A percentile compares a stretch with the other conserved stretches of the same genome.
Conservation (phyloP, 306 rosid genomes). For the Trifolium subterraneum region DNA sequence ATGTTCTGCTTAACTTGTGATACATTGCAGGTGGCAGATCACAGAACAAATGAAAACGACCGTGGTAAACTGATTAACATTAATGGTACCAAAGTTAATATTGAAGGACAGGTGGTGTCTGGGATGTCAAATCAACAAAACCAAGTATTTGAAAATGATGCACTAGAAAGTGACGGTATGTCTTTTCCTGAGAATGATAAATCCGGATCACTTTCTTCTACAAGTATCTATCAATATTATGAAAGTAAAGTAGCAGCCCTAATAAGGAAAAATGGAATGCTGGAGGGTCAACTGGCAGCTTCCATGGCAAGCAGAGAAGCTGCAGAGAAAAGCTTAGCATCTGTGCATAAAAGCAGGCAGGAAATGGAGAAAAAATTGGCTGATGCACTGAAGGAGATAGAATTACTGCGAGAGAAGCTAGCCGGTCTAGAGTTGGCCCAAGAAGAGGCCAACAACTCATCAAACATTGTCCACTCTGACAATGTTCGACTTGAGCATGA, state of each 20-base stretch:
- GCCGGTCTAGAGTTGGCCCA: slow-evolving; percentile 80
- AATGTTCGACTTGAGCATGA: slow-evolving; percentile 93
- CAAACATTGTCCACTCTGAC: slow-evolving; percentile 89
- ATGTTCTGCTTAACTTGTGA: slow-evolving; percentile 4
- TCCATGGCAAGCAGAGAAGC: slow-evolving; percentile 75
- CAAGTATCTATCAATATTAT: slow-evolving; percentile 69
- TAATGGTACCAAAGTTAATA: slow-evolving; percentile 54
- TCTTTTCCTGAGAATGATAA: slow-evolving; percentile 61
- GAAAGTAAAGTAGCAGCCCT: slow-evolving; percentile 76
- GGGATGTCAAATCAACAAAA: slow-evolving; percentile 62
- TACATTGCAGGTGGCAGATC: slow-evolving; percentile 63
- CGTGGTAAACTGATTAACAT: slow-evolving; percentile 46
- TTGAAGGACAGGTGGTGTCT: slow-evolving; percentile 42
- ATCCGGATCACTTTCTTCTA: slow-evolving; percentile 60
- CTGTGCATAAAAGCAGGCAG: slow-evolving; percentile 75
- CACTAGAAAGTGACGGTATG: slow-evolving; percentile 50
- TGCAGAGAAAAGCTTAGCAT: slow-evolving; percentile 71
- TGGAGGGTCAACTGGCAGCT: slow-evolving; percentile 86
- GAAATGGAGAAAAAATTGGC: slow-evolving; percentile 78
- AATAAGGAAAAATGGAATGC: slow-evolving; percentile 76
- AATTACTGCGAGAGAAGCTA: slow-evolving; percentile 74
- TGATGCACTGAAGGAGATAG: slow-evolving; percentile 69
- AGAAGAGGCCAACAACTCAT: slow-evolving; percentile 85
- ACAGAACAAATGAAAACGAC: slow-evolving; percentile 53
- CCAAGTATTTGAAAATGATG: slow-evolving; percentile 60